Evolutionary conservation across 768 basidiomycete genomes (phyloP).

Genomic region (Termitomyces sp.): DNA sequence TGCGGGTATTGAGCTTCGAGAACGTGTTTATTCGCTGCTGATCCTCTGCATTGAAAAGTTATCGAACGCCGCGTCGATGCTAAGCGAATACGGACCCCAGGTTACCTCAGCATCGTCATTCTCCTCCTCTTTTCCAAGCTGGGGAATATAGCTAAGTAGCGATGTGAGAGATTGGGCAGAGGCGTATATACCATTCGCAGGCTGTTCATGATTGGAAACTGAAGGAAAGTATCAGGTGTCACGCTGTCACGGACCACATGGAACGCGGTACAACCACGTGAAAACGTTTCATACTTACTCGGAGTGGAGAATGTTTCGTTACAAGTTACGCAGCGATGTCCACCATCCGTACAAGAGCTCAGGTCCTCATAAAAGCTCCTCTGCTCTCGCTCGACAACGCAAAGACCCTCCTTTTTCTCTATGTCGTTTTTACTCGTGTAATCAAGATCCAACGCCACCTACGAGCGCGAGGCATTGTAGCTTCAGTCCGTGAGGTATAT

Average conservation of each 20-base stretch:
- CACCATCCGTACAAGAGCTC: slow-evolving; percentile 11
- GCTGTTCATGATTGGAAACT: slow-evolving; percentile 30
- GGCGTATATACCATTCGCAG: slow-evolving; percentile 52
- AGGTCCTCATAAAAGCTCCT: slow-evolving; percentile 11
- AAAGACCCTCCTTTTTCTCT: slow-evolving; percentile 57
- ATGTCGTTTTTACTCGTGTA: slow-evolving; percentile 48
- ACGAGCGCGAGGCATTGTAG: slow-evolving; percentile 54
- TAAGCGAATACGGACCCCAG: slow-evolving; percentile 56
- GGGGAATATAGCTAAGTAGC: slow-evolving; percentile 5
- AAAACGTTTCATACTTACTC: too few relatives aligned
- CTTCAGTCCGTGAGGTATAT: slow-evolving; percentile 50
- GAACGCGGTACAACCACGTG: slow-evolving; percentile 7
- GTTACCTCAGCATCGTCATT: slow-evolving; percentile 76
- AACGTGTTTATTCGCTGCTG: slow-evolving; percentile 91
- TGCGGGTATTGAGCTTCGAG: slow-evolving; percentile 84
- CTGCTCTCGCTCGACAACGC: slow-evolving; percentile 38
- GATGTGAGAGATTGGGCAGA: slow-evolving; percentile 1
- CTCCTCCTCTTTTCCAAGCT: slow-evolving; percentile 80
- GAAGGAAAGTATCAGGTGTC: not conserved
- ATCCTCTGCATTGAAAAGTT: slow-evolving; percentile 48
- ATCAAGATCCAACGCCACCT: slow-evolving; percentile 60
- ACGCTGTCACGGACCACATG: slow-evolving; percentile 6
- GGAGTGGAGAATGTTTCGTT: too few relatives aligned
- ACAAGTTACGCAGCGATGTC: slow-evolving; percentile 5
- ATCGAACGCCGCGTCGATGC: not conserved